Evolutionary conservation across 179 eudicot species (phyloP).

Genomic region (Spergularia azorica): DNA sequence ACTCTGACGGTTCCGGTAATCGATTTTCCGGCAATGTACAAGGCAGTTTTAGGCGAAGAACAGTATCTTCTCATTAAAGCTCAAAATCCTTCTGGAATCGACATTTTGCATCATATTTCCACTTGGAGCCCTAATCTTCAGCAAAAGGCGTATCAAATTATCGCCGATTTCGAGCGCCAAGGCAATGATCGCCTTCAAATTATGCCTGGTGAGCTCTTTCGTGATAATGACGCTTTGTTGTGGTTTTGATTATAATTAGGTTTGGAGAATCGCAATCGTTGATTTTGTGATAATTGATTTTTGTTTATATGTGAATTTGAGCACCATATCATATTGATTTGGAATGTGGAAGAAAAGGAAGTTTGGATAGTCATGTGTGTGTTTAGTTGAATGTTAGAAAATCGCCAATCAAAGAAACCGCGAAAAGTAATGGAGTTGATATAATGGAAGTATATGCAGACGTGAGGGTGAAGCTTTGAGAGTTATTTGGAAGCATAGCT

Average conservation of each 20-base stretch:
- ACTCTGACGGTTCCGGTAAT: slow-evolving; percentile 90
- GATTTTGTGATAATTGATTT: neutral
- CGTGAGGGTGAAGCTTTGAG: too few relatives aligned
- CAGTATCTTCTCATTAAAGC: slow-evolving; percentile 45
- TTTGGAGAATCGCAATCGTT: neutral
- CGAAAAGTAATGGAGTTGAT: too few relatives aligned
- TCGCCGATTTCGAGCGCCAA: slow-evolving; percentile 70
- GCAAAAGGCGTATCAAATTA: slow-evolving; percentile 60
- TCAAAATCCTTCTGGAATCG: slow-evolving; percentile 67
- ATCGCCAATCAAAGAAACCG: too few relatives aligned
- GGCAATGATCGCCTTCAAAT: slow-evolving; percentile 86
- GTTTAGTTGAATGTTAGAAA: too few relatives aligned
- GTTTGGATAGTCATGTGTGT: too few relatives aligned
- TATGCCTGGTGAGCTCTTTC: slow-evolving; percentile 72
- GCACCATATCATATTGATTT: too few relatives aligned
- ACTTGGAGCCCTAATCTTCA: slow-evolving; percentile 58
- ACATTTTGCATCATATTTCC: slow-evolving; percentile 74
- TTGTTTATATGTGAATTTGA: too few relatives aligned
- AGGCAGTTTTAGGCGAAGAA: slow-evolving; percentile 69
- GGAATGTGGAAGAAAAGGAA: too few relatives aligned
- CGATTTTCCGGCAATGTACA: slow-evolving; percentile 89
- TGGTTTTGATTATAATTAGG: neutral
- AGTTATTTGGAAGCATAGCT: too few relatives aligned
- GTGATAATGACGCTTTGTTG: too few relatives aligned
- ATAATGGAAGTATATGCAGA: too few relatives aligned